These are phyloP conservation scores for Dendrothele bispora DNA, from an alignment of 768 basidiomycete species.

Conservation along the genomic window DNA sequence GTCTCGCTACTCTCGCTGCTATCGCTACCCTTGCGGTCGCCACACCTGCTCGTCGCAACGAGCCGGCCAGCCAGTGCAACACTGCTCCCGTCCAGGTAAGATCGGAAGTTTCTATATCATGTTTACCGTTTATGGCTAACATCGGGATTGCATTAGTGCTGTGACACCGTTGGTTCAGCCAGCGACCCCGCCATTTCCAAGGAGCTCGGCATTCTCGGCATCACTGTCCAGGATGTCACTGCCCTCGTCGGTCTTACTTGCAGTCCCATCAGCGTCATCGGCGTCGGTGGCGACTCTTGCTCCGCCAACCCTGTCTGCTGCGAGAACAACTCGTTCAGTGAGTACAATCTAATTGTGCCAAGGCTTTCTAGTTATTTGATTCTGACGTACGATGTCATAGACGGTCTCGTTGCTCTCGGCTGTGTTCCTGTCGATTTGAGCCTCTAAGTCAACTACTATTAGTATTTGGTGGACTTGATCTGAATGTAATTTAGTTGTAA, in stretches of 20 bases:
- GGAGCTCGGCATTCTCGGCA: background rate
- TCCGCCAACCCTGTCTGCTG: conserved; percentile 1
- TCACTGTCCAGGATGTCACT: conserved; percentile 4
- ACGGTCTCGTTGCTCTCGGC: background rate
- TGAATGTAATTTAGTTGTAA: too few species aligned
- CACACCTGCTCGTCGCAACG: conserved; percentile 13
- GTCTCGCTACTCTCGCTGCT: conserved; percentile 8
- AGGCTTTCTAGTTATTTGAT: background rate
- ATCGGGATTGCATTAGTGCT: too few species aligned
- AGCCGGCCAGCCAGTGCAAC: conserved; percentile 13
- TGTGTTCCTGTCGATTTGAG: background rate
- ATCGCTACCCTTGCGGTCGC: conserved; percentile 19
- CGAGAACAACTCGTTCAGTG: background rate
- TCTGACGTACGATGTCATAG: background rate
- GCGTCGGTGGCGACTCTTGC: background rate
- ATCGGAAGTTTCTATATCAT: too few species aligned
- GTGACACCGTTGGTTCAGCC: conserved; percentile 9
- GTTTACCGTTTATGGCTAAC: too few species aligned
- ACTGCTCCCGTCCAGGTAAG: conserved; percentile 19
- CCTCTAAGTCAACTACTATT: too few species aligned
- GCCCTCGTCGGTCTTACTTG: conserved; percentile 7
- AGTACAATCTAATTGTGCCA: too few species aligned
- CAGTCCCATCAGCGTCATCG: conserved; percentile 3
- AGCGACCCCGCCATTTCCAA: background rate
- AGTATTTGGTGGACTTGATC: too few species aligned